These are phyloP conservation scores for Dipteronia sinensis DNA, from an alignment of 345 rosid genomes.

Conservation along the genomic window DNA sequence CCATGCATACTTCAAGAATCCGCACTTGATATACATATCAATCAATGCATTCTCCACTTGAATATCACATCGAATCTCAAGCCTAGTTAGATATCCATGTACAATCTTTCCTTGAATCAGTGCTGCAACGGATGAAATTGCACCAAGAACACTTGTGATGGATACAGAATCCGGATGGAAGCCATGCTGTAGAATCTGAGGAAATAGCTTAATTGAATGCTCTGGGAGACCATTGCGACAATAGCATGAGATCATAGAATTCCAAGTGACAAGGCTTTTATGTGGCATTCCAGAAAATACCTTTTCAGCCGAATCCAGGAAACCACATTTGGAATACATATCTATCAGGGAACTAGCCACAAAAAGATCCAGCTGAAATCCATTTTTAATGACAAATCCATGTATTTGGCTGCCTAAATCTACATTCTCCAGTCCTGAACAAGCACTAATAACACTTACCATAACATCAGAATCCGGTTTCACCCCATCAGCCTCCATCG, in stretches of 20 bases:
- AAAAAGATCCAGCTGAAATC: conserved; percentile 52
- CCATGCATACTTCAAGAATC: conserved; percentile 53
- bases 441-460: conserved; percentile 58
- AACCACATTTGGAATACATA: conserved; percentile 75
- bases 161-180: conserved; percentile 61
- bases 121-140: conserved; percentile 64
- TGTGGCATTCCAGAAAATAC: conserved; percentile 53
- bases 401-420: conserved; percentile 51
- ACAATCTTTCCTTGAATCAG: conserved; percentile 62
- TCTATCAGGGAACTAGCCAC: conserved; percentile 71
- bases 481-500: conserved; percentile 49
- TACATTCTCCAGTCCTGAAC: conserved; percentile 54
- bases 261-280: conserved; percentile 73
- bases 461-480: conserved; percentile 65
- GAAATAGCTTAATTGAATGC: conserved; percentile 50
- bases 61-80: conserved; percentile 43
- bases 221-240: conserved; percentile 64
- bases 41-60: conserved; percentile 68
- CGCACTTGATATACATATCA: conserved; percentile 87
- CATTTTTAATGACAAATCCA: conserved; percentile 55
- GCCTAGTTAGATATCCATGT: conserved; percentile 67
- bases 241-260: conserved; percentile 73
- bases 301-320: conserved; percentile 53
- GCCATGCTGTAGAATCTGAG: conserved; percentile 40
- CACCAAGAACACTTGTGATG: conserved; percentile 66